These are phyloP conservation scores for Amborella trichopoda DNA, from an alignment of 164 flowering plant species.

Conservation along the genomic window DNA sequence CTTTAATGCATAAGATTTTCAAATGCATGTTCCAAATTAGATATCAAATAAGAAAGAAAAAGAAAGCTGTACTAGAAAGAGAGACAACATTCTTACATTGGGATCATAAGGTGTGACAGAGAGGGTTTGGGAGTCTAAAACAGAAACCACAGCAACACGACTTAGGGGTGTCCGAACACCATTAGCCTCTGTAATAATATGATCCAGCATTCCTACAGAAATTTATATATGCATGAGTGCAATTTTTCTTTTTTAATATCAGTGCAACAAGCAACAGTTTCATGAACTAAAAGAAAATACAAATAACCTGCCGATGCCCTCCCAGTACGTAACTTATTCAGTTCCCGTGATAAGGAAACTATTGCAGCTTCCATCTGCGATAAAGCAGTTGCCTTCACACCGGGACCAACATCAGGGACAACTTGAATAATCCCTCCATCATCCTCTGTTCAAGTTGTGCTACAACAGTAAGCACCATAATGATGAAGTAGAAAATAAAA, in stretches of 20 bases:
- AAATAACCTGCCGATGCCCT: slow-evolving; percentile 75
- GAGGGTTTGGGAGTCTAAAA: slow-evolving; percentile 69
- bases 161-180: slow-evolving; percentile 62
- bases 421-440: slow-evolving; percentile 26
- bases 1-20: too few species aligned
- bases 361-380: slow-evolving; percentile 86
- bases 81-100: slow-evolving; percentile 29
- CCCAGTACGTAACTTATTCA: slow-evolving; percentile 70
- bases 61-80: too few species aligned
- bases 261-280: background rate
- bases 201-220: slow-evolving; percentile 91
- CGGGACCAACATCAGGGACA: slow-evolving; percentile 42
- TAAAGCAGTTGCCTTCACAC: slow-evolving; percentile 41
- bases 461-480: too few species aligned
- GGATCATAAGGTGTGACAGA: slow-evolving; percentile 88
- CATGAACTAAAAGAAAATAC: background rate
- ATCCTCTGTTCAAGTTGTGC: too few species aligned
- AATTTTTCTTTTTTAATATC: background rate
- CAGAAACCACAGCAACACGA: slow-evolving; percentile 73
- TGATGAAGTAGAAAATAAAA: too few species aligned
- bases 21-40: too few species aligned
- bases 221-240: slow-evolving; percentile 2
- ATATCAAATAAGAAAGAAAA: too few species aligned
- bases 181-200: slow-evolving; percentile 65
- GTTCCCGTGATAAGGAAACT: slow-evolving; percentile 67